These are phyloP conservation scores for Magnolia officinalis DNA, from an alignment of 164 flowering plant genomes.

Conservation along the genomic window DNA sequence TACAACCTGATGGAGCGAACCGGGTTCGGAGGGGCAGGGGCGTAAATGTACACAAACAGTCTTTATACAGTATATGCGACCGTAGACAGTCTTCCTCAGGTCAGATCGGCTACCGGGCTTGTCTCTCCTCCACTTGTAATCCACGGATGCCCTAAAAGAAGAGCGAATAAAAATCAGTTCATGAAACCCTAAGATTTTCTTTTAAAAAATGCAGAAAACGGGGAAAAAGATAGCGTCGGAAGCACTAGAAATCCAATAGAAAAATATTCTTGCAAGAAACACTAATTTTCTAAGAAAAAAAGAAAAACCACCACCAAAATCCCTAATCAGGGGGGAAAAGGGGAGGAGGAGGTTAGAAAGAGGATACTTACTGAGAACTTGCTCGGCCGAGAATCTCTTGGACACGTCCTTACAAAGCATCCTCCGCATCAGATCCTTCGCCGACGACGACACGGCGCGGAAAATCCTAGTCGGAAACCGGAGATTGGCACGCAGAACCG, in stretches of 20 bases:
- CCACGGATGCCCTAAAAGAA: slow-evolving; percentile 73
- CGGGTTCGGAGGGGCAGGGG: neutral
- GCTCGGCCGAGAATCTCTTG: slow-evolving; percentile 67
- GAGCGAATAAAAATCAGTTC: neutral
- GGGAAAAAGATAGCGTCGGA: neutral
- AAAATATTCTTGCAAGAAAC: neutral
- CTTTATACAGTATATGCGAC: neutral
- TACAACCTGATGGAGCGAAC: neutral
- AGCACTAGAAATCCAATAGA: neutral
- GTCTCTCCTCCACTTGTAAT: slow-evolving; percentile 50
- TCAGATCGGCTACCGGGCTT: slow-evolving; percentile 14
- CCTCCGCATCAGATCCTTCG: slow-evolving; percentile 63
- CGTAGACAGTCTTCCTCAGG: slow-evolving; percentile 1
- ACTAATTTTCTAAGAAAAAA: neutral
- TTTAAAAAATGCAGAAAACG: neutral
- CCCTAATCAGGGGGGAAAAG: neutral
- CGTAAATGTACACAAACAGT: neutral
- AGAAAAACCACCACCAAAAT: no score
- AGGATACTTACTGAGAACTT: slow-evolving; percentile 63
- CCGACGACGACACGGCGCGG: slow-evolving; percentile 51
- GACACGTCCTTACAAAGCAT: slow-evolving; percentile 72
- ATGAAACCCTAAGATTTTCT: neutral
- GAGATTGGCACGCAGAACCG: slow-evolving; percentile 59
- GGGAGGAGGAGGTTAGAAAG: neutral
- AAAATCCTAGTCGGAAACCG: slow-evolving; percentile 61